Evolutionary conservation across 768 basidiomycete species (phyloP), one percentile per base, ranked within the genome.

Genomic region (Cystobasidium ongulense): DNA sequence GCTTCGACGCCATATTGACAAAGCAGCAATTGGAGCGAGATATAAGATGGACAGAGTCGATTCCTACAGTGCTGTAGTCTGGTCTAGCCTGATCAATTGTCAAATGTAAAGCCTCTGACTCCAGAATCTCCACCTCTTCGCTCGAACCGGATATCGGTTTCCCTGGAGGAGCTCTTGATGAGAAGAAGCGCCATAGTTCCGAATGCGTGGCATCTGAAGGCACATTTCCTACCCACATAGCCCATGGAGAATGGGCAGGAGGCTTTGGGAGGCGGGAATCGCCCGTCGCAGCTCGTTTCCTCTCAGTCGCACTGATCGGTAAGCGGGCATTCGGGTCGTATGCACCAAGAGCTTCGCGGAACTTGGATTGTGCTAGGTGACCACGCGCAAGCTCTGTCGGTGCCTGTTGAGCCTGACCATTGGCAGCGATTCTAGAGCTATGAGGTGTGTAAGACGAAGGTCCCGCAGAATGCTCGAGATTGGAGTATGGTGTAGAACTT

Each of bases 191-290:
- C 89, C 88, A 90, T 2, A 96, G 83, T 78, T 96, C 93, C 76
- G 91, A 88, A 74, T 91, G 86, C 1, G 86, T 87, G 18, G 91
- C 87, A 78, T 93, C 90, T 4, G 85, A 84, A 1, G 91, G 90
- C 1, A 96, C 89, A 79, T 97, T 97, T 11, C 94, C 94, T 15
- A 88, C 88, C 94, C 94, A 96, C 90, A 93, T 91, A 0, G 92
- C 92, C 67, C 10, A 76, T 73, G 71, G 1, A 74, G 77, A 77
- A 31, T 78, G 76, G 1, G 76, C 18, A 1, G 78, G 78, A 38
- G 78, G 78, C 46, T 74, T 73, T 8, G 78, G 78, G 17, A 79
- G 35, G 23, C 74, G 67, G 0, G 18, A 3, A 8, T 39, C 65
- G 10, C 23, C 75, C 3, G 7, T 27, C 23, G 25, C 53, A 21